Evolutionary conservation across 306 rosid species (phyloP), one percentile per base, ranked within the genome.

Genomic region (Rosa rugosa): DNA sequence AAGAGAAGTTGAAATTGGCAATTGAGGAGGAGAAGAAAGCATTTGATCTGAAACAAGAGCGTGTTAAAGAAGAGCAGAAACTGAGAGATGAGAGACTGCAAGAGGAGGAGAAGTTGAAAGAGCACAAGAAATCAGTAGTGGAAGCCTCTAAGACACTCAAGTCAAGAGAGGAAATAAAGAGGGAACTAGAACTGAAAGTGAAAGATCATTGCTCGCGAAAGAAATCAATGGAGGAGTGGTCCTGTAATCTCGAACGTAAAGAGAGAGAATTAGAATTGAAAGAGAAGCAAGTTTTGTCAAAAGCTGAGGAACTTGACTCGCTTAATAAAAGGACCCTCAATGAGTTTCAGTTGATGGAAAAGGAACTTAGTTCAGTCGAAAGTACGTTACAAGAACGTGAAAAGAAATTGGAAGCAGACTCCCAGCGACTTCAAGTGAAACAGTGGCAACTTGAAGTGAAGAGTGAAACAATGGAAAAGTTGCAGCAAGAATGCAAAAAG

Each of bases 21-120:
- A 44, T 27, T 64, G 83, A 80, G n/a, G 64, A 51, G 42, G 20
- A 17, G 44, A n/a, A n/a, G 46, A 73, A 53, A 47, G 59, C 18
- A 27, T 9, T 47, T 5, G 73, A 69, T 41, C n/a, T 38, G 78
- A 74, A 54, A 54, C n/a, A 56, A 16, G 69, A 57, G 54, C 40
- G 44, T 9, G 18, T 47, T 47, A 47, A 34, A 8, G 46, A 72
- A 49, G 63, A 34, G 63, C 76, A 49, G 54, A 40, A 72, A 4
- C 20, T 51, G 54, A 50, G 57, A 8, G 76, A 72, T 46, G 56
- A 11, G 56, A 16, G 57, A 51, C 57, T 16, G 57, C 17, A 51
- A 17, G 60, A 54, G 60, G 60, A 54, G 60, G 59, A 17, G 6
- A 54, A 50, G 20, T 13, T 50, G 18, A 50, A 50, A 50, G 54